Evolutionary conservation across 768 basidiomycete species (phyloP).

Genomic region (Fibroporia radiculosa): DNA sequence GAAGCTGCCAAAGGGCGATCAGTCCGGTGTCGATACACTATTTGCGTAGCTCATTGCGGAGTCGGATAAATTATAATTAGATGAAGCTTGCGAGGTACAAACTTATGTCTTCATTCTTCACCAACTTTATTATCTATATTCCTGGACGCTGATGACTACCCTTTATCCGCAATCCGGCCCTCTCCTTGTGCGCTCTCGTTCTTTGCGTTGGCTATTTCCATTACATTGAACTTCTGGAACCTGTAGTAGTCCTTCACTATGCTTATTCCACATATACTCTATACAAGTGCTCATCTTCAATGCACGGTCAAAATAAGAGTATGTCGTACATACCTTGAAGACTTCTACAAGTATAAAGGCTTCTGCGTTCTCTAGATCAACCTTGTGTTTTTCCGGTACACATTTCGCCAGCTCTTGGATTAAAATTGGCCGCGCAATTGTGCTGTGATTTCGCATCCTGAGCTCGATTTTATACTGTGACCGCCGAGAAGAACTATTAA

Average conservation of each 20-base stretch:
- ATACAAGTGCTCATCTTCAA: constrained; percentile 1
- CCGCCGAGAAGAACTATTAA: not conserved
- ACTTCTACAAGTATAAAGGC: constrained; percentile 74
- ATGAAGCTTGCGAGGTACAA: too few species aligned
- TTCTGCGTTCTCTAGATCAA: constrained; percentile 61
- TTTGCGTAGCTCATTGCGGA: too few species aligned
- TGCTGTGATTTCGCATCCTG: constrained; percentile 70
- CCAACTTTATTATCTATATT: not conserved
- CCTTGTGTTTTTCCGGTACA: constrained; percentile 59
- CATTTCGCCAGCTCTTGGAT: constrained; percentile 65
- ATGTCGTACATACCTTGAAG: constrained; percentile 55
- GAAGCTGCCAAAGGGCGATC: too few species aligned
- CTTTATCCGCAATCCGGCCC: not conserved
- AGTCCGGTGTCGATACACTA: too few species aligned
- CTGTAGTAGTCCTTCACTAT: constrained; percentile 66
- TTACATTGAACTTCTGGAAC: constrained; percentile 71
- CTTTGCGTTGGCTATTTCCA: constrained; percentile 53
- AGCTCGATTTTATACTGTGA: constrained; percentile 76
- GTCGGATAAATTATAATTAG: too few species aligned
- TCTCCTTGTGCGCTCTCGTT: constrained; percentile 16
- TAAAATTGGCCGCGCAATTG: constrained; percentile 47
- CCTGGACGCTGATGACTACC: too few species aligned
- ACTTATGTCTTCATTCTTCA: not conserved
- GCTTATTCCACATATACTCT: constrained; percentile 74
- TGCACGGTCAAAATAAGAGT: not conserved